A percentile compares a stretch with the other conserved stretches of the same genome.
Conservation (phyloP, 164 flowering plant genomes). For the grape (Vitis vinifera) region ASM3070453v1 NC_081823.1:26711501-26712000, state of each 20-base stretch:
- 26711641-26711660: no score
- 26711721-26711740: no score
- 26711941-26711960: conserved; percentile 80
- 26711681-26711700: no score
- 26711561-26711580: neutral
- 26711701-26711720: no score
- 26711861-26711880: conserved; percentile 81
- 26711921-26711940: conserved; percentile 48
- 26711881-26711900: conserved; percentile 82
- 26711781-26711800: neutral
- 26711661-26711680: no score
- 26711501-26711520: conserved; percentile 29
- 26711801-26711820: neutral
- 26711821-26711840: conserved; percentile 51
- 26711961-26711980: neutral
- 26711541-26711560: neutral
- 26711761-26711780: neutral
- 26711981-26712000: neutral
- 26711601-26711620: neutral
- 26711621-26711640: neutral
- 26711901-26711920: conserved; percentile 51
- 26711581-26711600: neutral
- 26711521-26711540: neutral
- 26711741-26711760: neutral
- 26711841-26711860: conserved; percentile 61